phyloP scores from a whole-genome alignment of 257 asterid genomes.

The Salvia miltiorrhiza region DNA sequence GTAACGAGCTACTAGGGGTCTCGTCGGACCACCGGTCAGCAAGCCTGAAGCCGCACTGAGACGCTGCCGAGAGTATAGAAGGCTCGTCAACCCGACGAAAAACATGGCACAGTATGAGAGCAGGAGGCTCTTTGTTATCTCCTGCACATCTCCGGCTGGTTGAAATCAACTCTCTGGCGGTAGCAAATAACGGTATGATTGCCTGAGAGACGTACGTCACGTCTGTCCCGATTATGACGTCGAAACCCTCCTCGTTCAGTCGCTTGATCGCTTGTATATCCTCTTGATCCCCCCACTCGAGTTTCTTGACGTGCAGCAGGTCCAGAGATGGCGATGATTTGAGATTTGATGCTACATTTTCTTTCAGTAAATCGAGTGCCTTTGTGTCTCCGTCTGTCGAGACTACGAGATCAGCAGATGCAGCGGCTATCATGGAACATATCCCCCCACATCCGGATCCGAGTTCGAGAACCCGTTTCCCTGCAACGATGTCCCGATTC shows the following conservation, averaged over 20 bases:
- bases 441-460: slow-evolving; percentile 88
- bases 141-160: background rate
- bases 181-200: slow-evolving; percentile 63
- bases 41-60: slow-evolving; percentile 53
- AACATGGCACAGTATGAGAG: slow-evolving; percentile 75
- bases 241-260: slow-evolving; percentile 57
- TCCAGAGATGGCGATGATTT: slow-evolving; percentile 32
- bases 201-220: slow-evolving; percentile 69
- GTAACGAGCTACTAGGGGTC: slow-evolving; percentile 19
- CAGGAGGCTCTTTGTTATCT: slow-evolving; percentile 32
- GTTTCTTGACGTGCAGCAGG: slow-evolving; percentile 35
- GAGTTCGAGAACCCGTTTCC: slow-evolving; percentile 74
- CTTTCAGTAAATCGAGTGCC: slow-evolving; percentile 56
- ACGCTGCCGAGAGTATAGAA: slow-evolving; percentile 60
- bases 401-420: slow-evolving; percentile 64
- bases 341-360: slow-evolving; percentile 60
- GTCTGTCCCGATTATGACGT: slow-evolving; percentile 81
- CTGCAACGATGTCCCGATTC: slow-evolving; percentile 51
- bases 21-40: slow-evolving; percentile 61
- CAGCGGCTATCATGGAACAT: slow-evolving; percentile 81
- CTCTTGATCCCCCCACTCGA: slow-evolving; percentile 71
- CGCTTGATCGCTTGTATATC: slow-evolving; percentile 52
- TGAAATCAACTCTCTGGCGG: slow-evolving; percentile 64
- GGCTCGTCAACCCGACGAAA: slow-evolving; percentile 82
- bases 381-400: slow-evolving; percentile 90